Evolutionary conservation across 2,329 filamentous ascomycete species (phyloP).

Genomic region (Alternaria hordeiaustralica): DNA sequence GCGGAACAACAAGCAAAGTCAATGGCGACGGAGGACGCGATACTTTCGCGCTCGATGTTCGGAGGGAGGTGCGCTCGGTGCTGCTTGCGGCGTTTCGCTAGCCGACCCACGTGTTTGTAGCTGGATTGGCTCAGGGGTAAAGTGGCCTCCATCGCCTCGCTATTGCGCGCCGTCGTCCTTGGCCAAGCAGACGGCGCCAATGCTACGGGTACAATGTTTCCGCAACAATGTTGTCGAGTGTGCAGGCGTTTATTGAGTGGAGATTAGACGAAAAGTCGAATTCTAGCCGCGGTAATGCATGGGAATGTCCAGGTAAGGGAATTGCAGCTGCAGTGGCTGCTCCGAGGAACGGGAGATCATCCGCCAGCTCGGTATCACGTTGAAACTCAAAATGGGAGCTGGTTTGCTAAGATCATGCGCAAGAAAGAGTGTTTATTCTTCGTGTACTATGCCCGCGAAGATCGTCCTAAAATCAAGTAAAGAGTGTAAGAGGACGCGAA

Average conservation of each 20-base stretch:
- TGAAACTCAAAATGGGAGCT: background rate
- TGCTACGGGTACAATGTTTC: background rate
- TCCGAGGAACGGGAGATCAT: background rate
- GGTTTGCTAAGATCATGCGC: background rate
- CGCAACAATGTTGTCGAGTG: background rate
- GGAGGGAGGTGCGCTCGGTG: constrained; percentile 2
- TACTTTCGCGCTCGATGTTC: background rate
- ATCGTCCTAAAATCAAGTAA: background rate
- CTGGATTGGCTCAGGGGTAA: constrained; percentile 22
- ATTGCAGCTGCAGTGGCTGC: background rate
- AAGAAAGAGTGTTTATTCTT: background rate
- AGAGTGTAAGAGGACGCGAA: constrained; percentile 1
- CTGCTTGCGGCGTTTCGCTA: constrained; percentile 24
- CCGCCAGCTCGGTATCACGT: background rate
- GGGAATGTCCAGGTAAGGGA: background rate
- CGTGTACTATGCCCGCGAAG: background rate
- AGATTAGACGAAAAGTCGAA: constrained; percentile 3
- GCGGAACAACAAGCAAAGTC: background rate
- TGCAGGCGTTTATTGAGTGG: constrained; percentile 6
- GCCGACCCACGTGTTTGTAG: constrained; percentile 20
- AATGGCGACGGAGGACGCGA: background rate
- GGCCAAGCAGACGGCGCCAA: background rate
- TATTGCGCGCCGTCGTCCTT: background rate
- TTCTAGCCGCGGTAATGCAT: background rate
- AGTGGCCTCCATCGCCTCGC: background rate